Percentiles rank a stretch among this genome's conserved stretches.
Conservation (phyloP, 2,329 filamentous ascomycete genomes). For the Nemania diffusa region DNA sequence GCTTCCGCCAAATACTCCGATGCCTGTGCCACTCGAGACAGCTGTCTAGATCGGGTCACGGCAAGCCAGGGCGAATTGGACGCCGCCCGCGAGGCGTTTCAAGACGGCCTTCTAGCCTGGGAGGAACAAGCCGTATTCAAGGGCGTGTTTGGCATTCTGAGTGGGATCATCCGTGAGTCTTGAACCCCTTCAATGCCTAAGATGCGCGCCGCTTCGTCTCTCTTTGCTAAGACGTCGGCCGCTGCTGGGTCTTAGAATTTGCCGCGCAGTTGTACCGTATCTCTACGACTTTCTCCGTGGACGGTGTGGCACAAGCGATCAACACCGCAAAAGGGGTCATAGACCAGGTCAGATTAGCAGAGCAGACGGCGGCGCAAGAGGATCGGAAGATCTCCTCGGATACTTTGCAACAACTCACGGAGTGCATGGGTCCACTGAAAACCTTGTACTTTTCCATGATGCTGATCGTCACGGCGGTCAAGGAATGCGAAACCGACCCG, state of each 20-base stretch:
- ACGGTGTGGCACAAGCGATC: slow-evolving; percentile 1
- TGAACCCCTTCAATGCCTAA: background rate
- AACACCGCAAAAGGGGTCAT: background rate
- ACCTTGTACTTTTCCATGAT: background rate
- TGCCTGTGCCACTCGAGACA: background rate
- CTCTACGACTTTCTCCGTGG: slow-evolving; percentile 1
- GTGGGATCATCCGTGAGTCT: background rate
- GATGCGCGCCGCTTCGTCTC: background rate
- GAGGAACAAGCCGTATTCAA: background rate
- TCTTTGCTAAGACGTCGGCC: background rate
- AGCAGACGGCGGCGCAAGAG: background rate
- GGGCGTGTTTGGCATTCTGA: background rate
- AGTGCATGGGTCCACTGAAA: background rate
- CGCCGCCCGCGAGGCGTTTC: background rate
- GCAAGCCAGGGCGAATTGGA: background rate
- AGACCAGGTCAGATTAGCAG: background rate
- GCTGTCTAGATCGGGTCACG: background rate
- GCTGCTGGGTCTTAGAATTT: slow-evolving; percentile 2
- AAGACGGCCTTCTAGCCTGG: background rate
- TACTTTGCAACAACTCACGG: background rate
- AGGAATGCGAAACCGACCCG: background rate
- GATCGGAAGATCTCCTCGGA: background rate
- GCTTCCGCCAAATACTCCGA: background rate
- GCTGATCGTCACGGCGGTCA: background rate
- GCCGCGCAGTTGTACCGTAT: background rate